These are phyloP conservation scores for Amanita brunnescens DNA, from an alignment of 768 basidiomycete species.

Conservation along the genomic window DNA sequence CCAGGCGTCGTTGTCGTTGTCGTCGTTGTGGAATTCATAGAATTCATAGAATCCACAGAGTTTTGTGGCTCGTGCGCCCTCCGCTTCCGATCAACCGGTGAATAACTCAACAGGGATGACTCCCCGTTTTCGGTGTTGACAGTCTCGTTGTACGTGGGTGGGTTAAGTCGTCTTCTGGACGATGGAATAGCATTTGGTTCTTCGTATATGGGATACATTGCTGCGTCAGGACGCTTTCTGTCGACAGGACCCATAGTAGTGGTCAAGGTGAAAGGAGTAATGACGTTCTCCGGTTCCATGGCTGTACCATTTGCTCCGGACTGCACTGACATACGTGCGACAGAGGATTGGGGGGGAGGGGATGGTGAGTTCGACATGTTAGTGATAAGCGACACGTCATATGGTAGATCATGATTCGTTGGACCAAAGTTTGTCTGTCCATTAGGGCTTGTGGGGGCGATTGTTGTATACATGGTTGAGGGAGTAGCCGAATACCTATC, in stretches of 20 bases:
- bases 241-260: not conserved
- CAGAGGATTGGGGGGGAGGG: not conserved
- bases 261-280: not conserved
- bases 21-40: not conserved
- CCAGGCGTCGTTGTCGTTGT: not conserved
- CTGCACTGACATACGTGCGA: not conserved
- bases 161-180: slow-evolving; percentile 2
- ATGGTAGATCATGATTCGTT: not conserved
- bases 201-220: not conserved
- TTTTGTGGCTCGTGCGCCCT: not conserved
- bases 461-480: not conserved
- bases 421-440: not conserved
- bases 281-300: not conserved
- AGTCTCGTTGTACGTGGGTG: slow-evolving; percentile 2
- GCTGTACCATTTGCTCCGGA: not conserved
- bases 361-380: not conserved
- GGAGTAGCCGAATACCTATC: not conserved
- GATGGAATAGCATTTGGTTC: not conserved
- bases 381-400: slow-evolving; percentile 4
- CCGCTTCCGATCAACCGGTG: not conserved
- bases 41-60: not conserved
- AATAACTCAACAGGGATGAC: not conserved
- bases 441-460: not conserved
- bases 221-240: slow-evolving; percentile 1
- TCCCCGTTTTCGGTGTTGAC: not conserved